These are phyloP conservation scores for Claviceps maximensis DNA, from an alignment of 2,329 filamentous ascomycete genomes.

Conservation along the genomic window DNA sequence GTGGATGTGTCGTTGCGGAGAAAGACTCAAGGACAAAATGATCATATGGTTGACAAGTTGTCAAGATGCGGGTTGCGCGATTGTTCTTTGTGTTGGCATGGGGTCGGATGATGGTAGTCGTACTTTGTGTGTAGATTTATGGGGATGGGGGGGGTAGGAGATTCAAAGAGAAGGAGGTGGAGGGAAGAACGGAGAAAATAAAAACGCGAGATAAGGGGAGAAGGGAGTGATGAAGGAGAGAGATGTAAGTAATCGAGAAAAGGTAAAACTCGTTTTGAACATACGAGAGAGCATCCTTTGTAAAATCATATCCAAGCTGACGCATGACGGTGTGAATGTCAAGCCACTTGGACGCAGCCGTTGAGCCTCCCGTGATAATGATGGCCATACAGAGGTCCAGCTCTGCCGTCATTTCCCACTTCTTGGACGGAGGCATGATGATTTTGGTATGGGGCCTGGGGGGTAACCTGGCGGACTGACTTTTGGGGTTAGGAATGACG, in stretches of 20 bases:
- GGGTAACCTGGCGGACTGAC: not conserved
- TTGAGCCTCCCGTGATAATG: constrained; percentile 13
- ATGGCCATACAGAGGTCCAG: constrained; percentile 26
- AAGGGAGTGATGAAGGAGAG: not conserved
- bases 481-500: not conserved
- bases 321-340: constrained; percentile 19
- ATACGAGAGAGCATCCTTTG: constrained; percentile 26
- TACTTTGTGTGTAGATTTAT: no score
- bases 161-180: no score
- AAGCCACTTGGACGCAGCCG: constrained; percentile 21
- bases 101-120: no score
- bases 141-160: no score
- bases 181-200: no score
- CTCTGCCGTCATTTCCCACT: constrained; percentile 24
- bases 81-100: no score
- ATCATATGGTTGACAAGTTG: no score
- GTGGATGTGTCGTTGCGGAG: no score
- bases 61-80: no score
- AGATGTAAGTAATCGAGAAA: no score
- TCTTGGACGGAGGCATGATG: constrained; percentile 21
- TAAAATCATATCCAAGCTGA: constrained; percentile 21
- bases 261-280: no score
- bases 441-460: not conserved
- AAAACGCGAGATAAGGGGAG: not conserved
- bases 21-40: no score